Percentiles rank a stretch among this genome's conserved stretches.
These are phyloP conservation scores for Coemansia reversa DNA, from an alignment of 192 early-diverging fungal genomes.

Conservation along the genomic window DNA sequence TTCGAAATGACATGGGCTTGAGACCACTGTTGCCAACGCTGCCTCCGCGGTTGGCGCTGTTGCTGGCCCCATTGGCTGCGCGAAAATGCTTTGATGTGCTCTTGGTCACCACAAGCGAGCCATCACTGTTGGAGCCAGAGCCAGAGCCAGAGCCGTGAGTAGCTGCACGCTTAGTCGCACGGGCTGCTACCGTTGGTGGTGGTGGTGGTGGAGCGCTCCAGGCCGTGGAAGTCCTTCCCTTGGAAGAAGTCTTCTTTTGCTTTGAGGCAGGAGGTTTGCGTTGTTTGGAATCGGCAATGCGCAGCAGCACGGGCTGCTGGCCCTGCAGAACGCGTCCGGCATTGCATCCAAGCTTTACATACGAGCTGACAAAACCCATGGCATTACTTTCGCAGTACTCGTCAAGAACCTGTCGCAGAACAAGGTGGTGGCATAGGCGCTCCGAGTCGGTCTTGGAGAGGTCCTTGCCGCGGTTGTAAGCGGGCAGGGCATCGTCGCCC, in stretches of 20 bases:
- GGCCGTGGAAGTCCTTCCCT: constrained; percentile 7
- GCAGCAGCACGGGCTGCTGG: constrained; percentile 49
- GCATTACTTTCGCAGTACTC: constrained; percentile 63
- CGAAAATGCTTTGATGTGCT: constrained; percentile 43
- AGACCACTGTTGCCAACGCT: constrained; percentile 5
- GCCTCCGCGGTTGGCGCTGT: neutral
- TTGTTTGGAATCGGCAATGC: constrained; percentile 27
- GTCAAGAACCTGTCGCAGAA: constrained; percentile 60
- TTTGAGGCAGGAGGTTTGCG: constrained; percentile 9
- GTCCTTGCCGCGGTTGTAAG: constrained; percentile 60
- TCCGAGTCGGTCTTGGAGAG: constrained; percentile 62
- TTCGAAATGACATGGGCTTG: constrained; percentile 37
- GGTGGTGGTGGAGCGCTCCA: constrained; percentile 2
- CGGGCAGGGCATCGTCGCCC: constrained; percentile 54
- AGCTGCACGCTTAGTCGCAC: constrained; percentile 2
- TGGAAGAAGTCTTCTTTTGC: constrained; percentile 3
- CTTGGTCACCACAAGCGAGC: constrained; percentile 20
- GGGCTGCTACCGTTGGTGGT: neutral
- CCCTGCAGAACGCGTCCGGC: constrained; percentile 53
- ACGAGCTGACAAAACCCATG: constrained; percentile 62
- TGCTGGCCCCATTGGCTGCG: constrained; percentile 2
- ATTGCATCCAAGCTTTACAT: constrained; percentile 59
- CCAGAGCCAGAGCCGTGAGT: neutral
- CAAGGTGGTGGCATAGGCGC: constrained; percentile 69
- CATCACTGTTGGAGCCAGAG: neutral